Evolutionary conservation across 2,329 filamentous ascomycete species (phyloP), one percentile per base, ranked within the genome.

Genomic region (Pseudohalonectria lignicola): DNA sequence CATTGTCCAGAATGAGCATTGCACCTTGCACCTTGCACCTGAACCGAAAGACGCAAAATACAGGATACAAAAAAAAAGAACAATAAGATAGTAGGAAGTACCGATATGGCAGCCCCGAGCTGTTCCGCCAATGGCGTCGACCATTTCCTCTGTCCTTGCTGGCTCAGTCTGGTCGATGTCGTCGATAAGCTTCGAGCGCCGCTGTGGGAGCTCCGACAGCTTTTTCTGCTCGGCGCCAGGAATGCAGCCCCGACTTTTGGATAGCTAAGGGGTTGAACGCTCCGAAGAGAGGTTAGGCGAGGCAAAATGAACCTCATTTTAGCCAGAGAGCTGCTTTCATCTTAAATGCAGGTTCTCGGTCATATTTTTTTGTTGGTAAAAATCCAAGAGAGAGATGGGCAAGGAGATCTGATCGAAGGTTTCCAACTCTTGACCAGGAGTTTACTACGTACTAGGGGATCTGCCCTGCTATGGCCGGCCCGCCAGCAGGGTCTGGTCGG

Each of bases 51-150:
- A n/a, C 23, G 23, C 23, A 8, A 12, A 12, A 26, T 26, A 7
- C 23, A 8, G 23, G 23, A 26, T 26, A 12, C 23, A 12, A 7
- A 26, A 26, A 8, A 26, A 26, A 7, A 26, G 12, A 26, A 7
- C 23, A 26, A 12, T 26, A 23, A 19, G 18, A 18, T 11, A 20
- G 9, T 17, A 33, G 16, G 3, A 44, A 57, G 39, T 70, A 93
- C 88, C 47, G 80, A 81, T 46, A 96, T 94, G 33, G 87, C 88
- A 56, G 88, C 79, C 40, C 81, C 82, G 36, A 96, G 72, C 48
- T 83, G 82, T 56, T 92, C 90, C 7, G 90, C 88, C 43, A 98
- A 63, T 12, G 90, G 88, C 3, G 90, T 98, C 3, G 88, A 94
- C 87, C 88, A 95, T 66, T 84, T 65, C 45, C 82, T 71, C 39